phyloP scores from a whole-genome alignment of 2,329 filamentous ascomycete genomes.

The Penicillium sp. region DNA sequence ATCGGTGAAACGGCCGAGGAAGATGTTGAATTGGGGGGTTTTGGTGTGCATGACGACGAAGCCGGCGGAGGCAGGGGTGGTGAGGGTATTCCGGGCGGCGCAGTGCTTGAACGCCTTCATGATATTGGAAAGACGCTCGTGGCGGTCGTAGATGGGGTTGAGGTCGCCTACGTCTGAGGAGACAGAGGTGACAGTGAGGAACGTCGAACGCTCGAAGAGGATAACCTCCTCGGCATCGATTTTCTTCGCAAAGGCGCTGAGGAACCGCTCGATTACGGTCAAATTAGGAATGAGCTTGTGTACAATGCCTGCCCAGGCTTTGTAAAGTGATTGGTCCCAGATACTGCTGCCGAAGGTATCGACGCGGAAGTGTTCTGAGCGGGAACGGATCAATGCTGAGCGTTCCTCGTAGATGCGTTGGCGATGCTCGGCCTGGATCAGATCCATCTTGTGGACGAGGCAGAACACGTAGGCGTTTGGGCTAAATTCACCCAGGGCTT shows the following conservation, averaged over 20 bases:
- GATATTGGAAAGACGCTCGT: conserved; percentile 94
- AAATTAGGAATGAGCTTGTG: conserved; percentile 97
- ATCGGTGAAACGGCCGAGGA: conserved; percentile 92
- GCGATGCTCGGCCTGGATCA: conserved; percentile 78
- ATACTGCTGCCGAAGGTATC: conserved; percentile 94
- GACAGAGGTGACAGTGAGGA: conserved; percentile 93
- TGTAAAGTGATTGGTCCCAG: conserved; percentile 98
- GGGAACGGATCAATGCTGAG: conserved; percentile 72
- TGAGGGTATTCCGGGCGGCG: conserved; percentile 48
- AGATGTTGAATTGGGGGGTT: conserved; percentile 77
- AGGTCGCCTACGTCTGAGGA: conserved; percentile 70
- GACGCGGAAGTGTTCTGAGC: conserved; percentile 72
- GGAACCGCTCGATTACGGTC: conserved; percentile 79
- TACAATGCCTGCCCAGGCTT: conserved; percentile 97
- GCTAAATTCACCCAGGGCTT: conserved; percentile 84
- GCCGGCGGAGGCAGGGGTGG: conserved; percentile 44
- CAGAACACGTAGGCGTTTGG: conserved; percentile 83
- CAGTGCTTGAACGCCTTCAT: conserved; percentile 97
- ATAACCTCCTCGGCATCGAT: conserved; percentile 93
- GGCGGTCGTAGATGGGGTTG: conserved; percentile 90
- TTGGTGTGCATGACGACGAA: conserved; percentile 53
- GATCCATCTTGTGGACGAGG: conserved; percentile 98
- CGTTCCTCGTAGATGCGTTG: conserved; percentile 83
- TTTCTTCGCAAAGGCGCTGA: conserved; percentile 77
- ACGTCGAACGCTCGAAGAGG: conserved; percentile 92